Evolutionary conservation across 108 stramenopile species (phyloP).

Genomic region (Ochromonas danica): DNA sequence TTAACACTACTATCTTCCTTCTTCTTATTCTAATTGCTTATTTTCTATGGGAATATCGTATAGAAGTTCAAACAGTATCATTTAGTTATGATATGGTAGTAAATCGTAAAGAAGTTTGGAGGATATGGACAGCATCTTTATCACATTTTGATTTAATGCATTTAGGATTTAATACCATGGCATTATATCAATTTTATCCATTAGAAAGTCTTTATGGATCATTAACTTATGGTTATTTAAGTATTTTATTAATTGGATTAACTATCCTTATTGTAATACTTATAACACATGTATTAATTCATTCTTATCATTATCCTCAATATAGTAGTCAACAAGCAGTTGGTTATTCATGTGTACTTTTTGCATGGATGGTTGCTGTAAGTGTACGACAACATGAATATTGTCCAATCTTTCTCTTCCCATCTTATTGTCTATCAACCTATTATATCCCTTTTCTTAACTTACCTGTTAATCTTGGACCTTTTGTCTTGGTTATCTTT

Average conservation of each 20-base stretch:
- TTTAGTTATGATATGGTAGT: slow-evolving; percentile 45
- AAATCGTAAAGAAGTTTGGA: slow-evolving; percentile 46
- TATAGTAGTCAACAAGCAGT: slow-evolving; percentile 35
- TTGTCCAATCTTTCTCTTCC: slow-evolving; percentile 42
- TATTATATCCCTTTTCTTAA: slow-evolving; percentile 35
- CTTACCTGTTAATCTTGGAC: slow-evolving; percentile 43
- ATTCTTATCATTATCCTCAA: background rate
- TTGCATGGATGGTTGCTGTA: slow-evolving; percentile 47
- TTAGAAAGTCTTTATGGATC: slow-evolving; percentile 39
- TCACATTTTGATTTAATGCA: slow-evolving; percentile 54
- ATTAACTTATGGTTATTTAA: slow-evolving; percentile 6
- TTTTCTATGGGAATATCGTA: slow-evolving; percentile 25
- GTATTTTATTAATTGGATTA: slow-evolving; percentile 39
- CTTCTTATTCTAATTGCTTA: background rate
- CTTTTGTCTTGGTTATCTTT: slow-evolving; percentile 39
- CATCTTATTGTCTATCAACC: slow-evolving; percentile 44
- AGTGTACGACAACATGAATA: slow-evolving; percentile 43
- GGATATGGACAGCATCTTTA: slow-evolving; percentile 48
- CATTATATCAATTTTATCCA: slow-evolving; percentile 42
- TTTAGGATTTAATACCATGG: slow-evolving; percentile 49
- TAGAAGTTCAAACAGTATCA: background rate
- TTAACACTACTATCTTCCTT: background rate
- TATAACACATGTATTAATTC: slow-evolving; percentile 15
- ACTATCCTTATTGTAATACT: slow-evolving; percentile 38
- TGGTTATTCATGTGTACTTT: slow-evolving; percentile 53